These are phyloP conservation scores for Sordariomycetes sp. DNA, from an alignment of 2,329 filamentous ascomycete species.

Conservation along the genomic window DNA sequence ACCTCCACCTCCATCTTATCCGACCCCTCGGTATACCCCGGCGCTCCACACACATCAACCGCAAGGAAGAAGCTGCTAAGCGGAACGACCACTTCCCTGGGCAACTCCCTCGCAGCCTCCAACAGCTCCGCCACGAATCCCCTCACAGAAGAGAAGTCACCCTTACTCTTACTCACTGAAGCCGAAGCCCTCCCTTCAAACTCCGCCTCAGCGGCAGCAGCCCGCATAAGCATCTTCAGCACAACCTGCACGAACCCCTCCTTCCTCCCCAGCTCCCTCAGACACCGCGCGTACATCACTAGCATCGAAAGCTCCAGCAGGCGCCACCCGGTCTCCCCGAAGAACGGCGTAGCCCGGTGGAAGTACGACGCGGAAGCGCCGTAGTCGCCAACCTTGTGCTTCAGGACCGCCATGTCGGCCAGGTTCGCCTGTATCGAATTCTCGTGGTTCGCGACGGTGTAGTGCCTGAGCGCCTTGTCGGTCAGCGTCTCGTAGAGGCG, in stretches of 20 bases:
- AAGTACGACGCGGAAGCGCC: conserved; percentile 65
- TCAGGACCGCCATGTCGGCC: conserved; percentile 76
- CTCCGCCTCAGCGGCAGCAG: conserved; percentile 40
- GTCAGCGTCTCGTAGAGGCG: conserved; percentile 64
- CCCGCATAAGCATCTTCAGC: conserved; percentile 60
- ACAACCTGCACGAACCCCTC: conserved; percentile 70
- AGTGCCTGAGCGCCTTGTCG: conserved; percentile 71
- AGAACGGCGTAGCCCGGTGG: conserved; percentile 63
- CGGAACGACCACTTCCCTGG: conserved; percentile 51
- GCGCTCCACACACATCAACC: conserved; percentile 52
- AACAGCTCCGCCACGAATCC: conserved; percentile 35
- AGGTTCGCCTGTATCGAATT: conserved; percentile 67
- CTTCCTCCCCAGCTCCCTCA: conserved; percentile 61
- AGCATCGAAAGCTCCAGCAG: conserved; percentile 72
- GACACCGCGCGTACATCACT: conserved; percentile 70
- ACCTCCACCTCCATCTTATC: conserved; percentile 67
- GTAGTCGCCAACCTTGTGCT: conserved; percentile 65
- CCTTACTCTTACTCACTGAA: conserved; percentile 6
- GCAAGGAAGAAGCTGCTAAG: conserved; percentile 63
- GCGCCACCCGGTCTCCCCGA: conserved; percentile 66
- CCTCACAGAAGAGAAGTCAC: conserved; percentile 24
- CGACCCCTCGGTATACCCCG: conserved; percentile 53
- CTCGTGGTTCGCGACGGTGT: conserved; percentile 62
- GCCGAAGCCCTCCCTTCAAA: conserved; percentile 22
- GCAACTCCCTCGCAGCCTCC: conserved; percentile 25